Percentiles rank a stretch among this genome's conserved stretches.
These are phyloP conservation scores for Gastrodia elata DNA, from an alignment of 106 monocot genomes.

Conservation along the genomic window DNA sequence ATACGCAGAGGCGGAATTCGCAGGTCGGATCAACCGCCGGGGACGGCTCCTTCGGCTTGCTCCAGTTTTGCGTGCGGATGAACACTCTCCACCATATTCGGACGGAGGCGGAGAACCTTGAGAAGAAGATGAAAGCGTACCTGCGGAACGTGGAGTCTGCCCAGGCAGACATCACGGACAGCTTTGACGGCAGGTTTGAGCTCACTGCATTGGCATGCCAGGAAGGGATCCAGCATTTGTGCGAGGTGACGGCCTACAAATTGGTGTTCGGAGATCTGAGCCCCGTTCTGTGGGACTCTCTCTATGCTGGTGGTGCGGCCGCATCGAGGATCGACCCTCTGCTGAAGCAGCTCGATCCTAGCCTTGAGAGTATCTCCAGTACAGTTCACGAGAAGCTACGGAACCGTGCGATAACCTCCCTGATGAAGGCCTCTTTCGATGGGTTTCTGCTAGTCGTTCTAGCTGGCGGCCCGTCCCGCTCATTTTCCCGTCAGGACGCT, in stretches of 20 bases:
- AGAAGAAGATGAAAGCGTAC: conserved; percentile 66
- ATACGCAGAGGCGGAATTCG: conserved; percentile 42
- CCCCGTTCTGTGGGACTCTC: conserved; percentile 66
- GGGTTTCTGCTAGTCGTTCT: conserved; percentile 65
- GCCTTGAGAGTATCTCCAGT: conserved; percentile 62
- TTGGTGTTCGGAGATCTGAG: conserved; percentile 68
- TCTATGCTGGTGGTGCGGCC: conserved; percentile 57
- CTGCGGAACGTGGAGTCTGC: conserved; percentile 81
- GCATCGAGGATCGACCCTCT: conserved; percentile 52
- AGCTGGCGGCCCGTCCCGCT: conserved; percentile 53
- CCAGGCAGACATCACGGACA: conserved; percentile 52
- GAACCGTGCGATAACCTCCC: conserved; percentile 54
- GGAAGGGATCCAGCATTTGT: conserved; percentile 78
- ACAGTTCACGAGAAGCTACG: conserved; percentile 49
- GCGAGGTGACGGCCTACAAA: conserved; percentile 78
- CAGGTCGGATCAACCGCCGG: conserved; percentile 61
- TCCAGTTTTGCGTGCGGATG: conserved; percentile 73
- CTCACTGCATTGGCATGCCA: conserved; percentile 53
- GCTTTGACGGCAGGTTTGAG: conserved; percentile 58
- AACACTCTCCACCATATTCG: conserved; percentile 72
- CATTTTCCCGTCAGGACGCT: conserved; percentile 45
- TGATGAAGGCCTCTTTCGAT: conserved; percentile 76
- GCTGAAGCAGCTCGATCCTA: conserved; percentile 73
- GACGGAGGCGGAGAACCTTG: conserved; percentile 58
- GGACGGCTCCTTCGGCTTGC: conserved; percentile 34